Evolutionary conservation across 768 basidiomycete species (phyloP).

Genomic region (Russula vinacea): DNA sequence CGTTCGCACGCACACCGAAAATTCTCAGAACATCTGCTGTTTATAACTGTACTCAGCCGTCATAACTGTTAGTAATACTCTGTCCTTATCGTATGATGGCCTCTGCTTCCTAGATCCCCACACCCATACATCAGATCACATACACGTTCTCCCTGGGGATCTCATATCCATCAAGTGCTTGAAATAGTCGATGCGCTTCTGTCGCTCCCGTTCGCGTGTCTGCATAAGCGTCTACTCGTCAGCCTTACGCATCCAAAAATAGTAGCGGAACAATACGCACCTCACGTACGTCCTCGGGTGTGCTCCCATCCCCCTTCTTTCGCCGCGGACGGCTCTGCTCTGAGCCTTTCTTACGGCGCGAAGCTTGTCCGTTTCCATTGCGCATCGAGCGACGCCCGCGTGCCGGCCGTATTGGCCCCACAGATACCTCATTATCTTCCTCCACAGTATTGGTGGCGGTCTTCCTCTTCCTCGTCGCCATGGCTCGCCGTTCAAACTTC

Average conservation of each 20-base stretch:
- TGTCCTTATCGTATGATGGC: not conserved
- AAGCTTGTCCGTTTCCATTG: not conserved
- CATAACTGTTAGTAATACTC: not conserved
- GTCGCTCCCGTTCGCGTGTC: slow-evolving; percentile 25
- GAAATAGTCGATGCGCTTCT: slow-evolving; percentile 29
- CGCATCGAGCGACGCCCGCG: slow-evolving; percentile 6
- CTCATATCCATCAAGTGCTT: slow-evolving; percentile 29
- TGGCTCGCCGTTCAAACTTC: not conserved
- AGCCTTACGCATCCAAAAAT: not conserved
- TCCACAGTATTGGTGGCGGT: not conserved
- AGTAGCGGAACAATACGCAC: slow-evolving; percentile 5
- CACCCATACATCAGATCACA: slow-evolving; percentile 25
- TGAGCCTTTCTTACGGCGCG: slow-evolving; percentile 7
- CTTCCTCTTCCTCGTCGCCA: slow-evolving; percentile 4
- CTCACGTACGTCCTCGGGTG: slow-evolving; percentile 29
- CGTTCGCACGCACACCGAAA: not conserved
- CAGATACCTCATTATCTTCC: not conserved
- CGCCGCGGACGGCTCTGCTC: slow-evolving; percentile 15
- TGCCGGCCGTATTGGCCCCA: not conserved
- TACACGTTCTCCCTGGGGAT: slow-evolving; percentile 29
- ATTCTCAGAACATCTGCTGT: no score
- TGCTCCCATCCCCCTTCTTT: slow-evolving; percentile 29
- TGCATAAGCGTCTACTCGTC: not conserved
- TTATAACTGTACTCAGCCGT: no score
- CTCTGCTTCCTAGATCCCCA: slow-evolving; percentile 10